phyloP scores from a whole-genome alignment of 2,329 filamentous ascomycete genomes.

The Colletotrichum sp. region DNA sequence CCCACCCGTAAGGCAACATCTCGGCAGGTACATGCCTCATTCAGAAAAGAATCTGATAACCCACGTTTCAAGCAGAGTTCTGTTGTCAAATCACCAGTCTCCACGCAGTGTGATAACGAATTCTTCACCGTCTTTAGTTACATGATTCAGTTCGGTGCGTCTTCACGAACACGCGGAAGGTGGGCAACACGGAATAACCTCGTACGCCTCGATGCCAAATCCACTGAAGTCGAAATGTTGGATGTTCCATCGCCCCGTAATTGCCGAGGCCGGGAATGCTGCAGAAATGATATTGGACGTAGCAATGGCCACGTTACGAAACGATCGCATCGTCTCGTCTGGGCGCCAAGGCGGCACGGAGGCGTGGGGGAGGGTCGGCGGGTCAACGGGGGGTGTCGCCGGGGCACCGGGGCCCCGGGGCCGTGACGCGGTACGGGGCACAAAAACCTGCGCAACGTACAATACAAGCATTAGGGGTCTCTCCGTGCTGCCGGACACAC shows the following conservation, averaged over 20 bases:
- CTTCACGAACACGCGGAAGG: background rate
- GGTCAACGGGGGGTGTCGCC: background rate
- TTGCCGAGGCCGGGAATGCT: background rate
- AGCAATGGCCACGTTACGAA: background rate
- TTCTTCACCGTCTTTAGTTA: background rate
- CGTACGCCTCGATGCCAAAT: background rate
- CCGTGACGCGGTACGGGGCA: background rate
- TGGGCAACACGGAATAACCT: background rate
- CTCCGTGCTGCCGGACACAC: background rate
- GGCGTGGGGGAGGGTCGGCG: background rate
- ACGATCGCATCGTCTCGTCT: background rate
- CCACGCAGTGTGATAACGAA: background rate
- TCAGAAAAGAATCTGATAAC: background rate
- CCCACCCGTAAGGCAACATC: background rate
- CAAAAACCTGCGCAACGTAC: background rate
- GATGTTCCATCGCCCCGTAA: background rate
- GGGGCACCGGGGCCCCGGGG: background rate
- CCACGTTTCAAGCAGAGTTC: background rate
- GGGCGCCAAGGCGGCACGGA: background rate
- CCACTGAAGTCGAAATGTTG: background rate
- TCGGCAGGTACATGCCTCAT: background rate
- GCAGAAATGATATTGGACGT: background rate
- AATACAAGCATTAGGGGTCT: background rate
- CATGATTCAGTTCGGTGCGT: background rate
- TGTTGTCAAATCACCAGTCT: background rate